These are phyloP conservation scores for Coemansia sp. DNA, from an alignment of 192 early-diverging fungal genomes.

Conservation along the genomic window DNA sequence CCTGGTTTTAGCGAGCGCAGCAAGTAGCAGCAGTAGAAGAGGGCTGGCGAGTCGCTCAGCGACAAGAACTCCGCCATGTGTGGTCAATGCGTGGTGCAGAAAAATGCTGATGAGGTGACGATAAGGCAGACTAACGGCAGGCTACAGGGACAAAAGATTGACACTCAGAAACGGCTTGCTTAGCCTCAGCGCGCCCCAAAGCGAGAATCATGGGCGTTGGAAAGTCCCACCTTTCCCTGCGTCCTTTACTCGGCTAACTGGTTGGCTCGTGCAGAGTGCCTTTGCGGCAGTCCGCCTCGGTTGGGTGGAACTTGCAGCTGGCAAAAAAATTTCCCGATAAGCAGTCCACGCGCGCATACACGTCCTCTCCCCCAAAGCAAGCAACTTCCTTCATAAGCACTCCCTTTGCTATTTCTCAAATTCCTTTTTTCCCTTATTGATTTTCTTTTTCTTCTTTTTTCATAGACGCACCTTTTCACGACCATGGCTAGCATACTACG, in stretches of 20 bases:
- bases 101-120: not conserved
- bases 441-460: conserved; percentile 7
- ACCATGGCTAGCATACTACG: conserved; percentile 53
- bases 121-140: not conserved
- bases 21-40: conserved; percentile 57
- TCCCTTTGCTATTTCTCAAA: not conserved
- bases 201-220: conserved; percentile 3
- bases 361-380: not conserved
- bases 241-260: not conserved
- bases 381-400: not conserved
- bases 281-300: not conserved
- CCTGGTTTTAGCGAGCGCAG: conserved; percentile 53
- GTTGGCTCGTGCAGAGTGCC: conserved; percentile 13
- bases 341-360: not conserved
- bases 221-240: not conserved
- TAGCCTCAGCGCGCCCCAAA: conserved; percentile 6
- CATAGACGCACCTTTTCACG: conserved; percentile 13
- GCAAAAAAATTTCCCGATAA: conserved; percentile 14
- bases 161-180: not conserved
- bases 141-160: not conserved
- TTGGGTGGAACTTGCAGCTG: not conserved
- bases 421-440: not conserved
- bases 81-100: not conserved
- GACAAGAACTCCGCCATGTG: conserved; percentile 5
- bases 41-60: not conserved